Conservation (phyloP, 176 grass and related monocot species). For the Triticum urartu region DNA sequence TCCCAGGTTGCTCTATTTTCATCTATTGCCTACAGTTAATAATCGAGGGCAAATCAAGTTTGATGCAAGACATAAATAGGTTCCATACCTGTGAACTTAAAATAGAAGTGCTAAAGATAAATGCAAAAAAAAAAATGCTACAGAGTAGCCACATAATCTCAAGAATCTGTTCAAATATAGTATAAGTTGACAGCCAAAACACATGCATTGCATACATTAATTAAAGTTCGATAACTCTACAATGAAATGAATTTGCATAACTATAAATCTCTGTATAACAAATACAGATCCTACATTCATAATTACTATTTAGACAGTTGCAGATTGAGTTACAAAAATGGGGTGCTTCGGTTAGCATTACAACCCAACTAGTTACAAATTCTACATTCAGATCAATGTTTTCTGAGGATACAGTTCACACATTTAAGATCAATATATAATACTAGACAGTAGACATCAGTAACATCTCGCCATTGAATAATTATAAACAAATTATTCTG, state of each 20-base stretch:
- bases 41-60: slow-evolving; percentile 1
- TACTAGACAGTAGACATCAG: not conserved
- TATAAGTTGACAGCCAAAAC: not conserved
- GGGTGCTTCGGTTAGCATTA: too few species aligned
- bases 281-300: not conserved
- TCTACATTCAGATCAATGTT: not conserved
- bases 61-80: not conserved
- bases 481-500: slow-evolving; percentile 20
- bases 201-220: slow-evolving; percentile 12
- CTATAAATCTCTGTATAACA: not conserved
- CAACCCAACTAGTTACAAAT: not conserved
- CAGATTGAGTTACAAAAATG: too few species aligned
- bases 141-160: not conserved
- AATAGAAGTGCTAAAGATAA: slow-evolving; percentile 11
- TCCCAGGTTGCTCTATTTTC: slow-evolving; percentile 61
- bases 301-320: too few species aligned
- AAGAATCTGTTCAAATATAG: too few species aligned
- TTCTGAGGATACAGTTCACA: not conserved
- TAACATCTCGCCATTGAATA: not conserved
- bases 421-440: not conserved
- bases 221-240: slow-evolving; percentile 10
- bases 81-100: not conserved
- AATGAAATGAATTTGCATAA: not conserved
- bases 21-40: slow-evolving; percentile 68
- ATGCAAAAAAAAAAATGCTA: slow-evolving; percentile 2